Conservation (phyloP, 2,329 filamentous ascomycete species). For the Aureobasidium leucospermi region DNA sequence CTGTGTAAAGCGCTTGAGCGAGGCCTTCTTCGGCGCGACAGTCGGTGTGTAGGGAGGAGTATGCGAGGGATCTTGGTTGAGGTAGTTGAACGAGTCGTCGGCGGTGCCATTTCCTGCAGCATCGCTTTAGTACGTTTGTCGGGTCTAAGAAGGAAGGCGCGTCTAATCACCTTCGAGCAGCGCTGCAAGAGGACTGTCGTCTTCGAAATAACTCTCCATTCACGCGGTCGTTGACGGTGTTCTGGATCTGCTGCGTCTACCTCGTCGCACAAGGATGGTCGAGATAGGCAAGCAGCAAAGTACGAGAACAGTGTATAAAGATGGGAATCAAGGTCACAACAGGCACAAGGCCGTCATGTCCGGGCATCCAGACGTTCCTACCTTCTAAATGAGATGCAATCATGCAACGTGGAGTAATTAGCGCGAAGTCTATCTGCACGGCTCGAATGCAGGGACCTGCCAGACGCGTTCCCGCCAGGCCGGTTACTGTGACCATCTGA, state of each 20-base stretch:
- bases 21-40: slow-evolving; percentile 39
- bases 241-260: neutral
- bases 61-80: slow-evolving; percentile 14
- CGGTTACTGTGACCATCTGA: neutral
- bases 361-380: slow-evolving; percentile 2
- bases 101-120: slow-evolving; percentile 25
- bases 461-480: neutral
- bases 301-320: neutral
- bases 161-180: slow-evolving; percentile 68
- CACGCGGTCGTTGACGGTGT: slow-evolving; percentile 19
- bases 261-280: neutral
- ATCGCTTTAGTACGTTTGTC: slow-evolving; percentile 13
- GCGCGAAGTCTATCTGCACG: neutral
- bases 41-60: slow-evolving; percentile 42
- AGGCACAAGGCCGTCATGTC: neutral
- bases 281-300: neutral
- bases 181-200: slow-evolving; percentile 79
- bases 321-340: slow-evolving; percentile 1
- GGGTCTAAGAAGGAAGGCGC: neutral
- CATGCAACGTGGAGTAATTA: slow-evolving; percentile 10
- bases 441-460: slow-evolving; percentile 6
- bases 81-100: slow-evolving; percentile 17
- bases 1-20: slow-evolving; percentile 39
- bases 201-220: slow-evolving; percentile 85
- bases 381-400: slow-evolving; percentile 9